Evolutionary conservation across 441 rosid species (phyloP), one percentile per base, ranked within the genome.

Genomic region (Manihot esculenta): DNA sequence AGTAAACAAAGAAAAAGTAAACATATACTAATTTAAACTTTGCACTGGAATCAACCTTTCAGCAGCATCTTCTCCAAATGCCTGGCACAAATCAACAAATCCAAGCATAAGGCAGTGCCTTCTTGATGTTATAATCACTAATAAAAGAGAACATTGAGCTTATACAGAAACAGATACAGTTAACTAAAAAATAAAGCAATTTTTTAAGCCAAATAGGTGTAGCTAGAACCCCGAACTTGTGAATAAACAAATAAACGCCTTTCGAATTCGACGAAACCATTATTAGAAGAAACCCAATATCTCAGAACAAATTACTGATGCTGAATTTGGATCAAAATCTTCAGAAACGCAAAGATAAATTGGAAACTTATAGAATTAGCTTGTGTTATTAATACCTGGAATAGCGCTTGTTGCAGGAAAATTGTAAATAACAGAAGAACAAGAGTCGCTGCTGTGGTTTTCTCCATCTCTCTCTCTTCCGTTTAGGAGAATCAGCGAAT

Each of bases 391-490:
- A 58, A 38, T 51, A 77, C 77, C 79, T 69, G 69, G 48, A 72
- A 63, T 57, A 9, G 30, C 17, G 72, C 13, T 58, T 27, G 66
- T 15, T 33, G 71, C 18, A 57, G 60, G 42, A 71, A 50, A 65
- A 69, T 10, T 3, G 66, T 51, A 30, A 69, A 14, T 12, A 66
- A 24, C 21, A 78, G 23, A 44, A 67, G 59, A 69, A 80, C 18
- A 23, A 54, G 20, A 38, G 71, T 58, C 10, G 23, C 20, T 12
- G 60, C 44, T 33, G 41, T 44, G 27, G 48, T 26, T 64, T 75
- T 76, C 38, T 59, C 60, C 86, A 83, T 83, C 58, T 35, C 70
- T 56, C 44, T n/a, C 58, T 56, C n/a, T n/a, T n/a, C 1, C 42
- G 7, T 23, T 66, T 23, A 6, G 17, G 35, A 18, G 65, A 56